Conservation (phyloP, 495 filamentous ascomycete genomes). For the Trichoderma erinaceum region DNA sequence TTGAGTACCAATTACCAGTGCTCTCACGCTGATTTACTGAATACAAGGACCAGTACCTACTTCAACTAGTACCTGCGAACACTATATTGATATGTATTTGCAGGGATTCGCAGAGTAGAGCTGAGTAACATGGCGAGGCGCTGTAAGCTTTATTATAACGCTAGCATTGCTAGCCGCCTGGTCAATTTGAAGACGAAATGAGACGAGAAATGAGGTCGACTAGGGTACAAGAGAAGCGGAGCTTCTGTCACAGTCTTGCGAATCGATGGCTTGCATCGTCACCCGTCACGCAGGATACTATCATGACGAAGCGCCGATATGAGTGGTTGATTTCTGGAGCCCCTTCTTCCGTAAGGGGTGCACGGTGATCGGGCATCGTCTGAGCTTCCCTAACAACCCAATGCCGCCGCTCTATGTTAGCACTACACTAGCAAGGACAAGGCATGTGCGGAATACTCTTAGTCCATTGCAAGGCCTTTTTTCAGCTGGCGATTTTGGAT, state of each 20-base stretch:
- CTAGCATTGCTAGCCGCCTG: neutral
- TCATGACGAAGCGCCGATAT: neutral
- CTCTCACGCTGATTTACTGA: no score
- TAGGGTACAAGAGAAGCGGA: neutral
- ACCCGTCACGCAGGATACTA: neutral
- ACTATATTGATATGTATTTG: neutral
- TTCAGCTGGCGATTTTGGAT: no score
- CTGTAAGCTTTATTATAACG: neutral
- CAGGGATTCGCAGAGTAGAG: no score
- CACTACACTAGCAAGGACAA: neutral
- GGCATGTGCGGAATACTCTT: neutral
- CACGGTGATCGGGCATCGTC: conserved; percentile 3
- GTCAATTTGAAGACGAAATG: conserved; percentile 9
- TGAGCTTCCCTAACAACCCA: neutral
- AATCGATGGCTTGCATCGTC: conserved; percentile 13
- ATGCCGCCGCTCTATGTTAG: neutral
- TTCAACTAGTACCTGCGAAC: neutral
- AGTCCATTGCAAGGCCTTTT: neutral
- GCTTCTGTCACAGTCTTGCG: neutral
- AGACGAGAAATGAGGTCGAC: conserved; percentile 7
- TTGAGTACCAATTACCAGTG: neutral
- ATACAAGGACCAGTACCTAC: no score
- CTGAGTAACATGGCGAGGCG: neutral
- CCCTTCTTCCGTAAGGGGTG: neutral
- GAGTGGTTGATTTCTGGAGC: neutral